Base-by-base conservation (phyloP, 805 yeast species). In the Wickerhamiella azyma region DNA sequence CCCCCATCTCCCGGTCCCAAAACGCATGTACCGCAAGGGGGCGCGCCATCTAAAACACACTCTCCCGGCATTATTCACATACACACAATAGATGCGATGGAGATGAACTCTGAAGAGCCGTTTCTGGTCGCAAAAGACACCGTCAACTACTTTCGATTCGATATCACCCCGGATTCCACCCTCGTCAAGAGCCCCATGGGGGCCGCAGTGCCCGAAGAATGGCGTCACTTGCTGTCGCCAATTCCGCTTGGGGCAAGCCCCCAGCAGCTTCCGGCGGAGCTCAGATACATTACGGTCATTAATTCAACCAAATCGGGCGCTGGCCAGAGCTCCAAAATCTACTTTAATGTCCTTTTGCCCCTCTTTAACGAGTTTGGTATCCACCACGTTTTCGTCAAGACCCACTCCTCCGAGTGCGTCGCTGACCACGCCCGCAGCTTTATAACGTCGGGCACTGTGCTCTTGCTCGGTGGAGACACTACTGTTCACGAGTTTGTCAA, bases 381-480 rank as follows among this genome's bases (percentile, higher is more conserved):
- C 17, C 44, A 49, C 3, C 66, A 65, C 43, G 60, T 52, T 21
- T 64, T 63, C 48, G 62, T 64, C 14, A 54, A 63, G n/a, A 65
- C 69, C 1, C 49, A 53, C 4, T 46, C 58, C 10, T 47, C 59
- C 1, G 41, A 51, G n/a, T 58, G 64, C 36, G 55, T 65, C 33
- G 32, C 53, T 1, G 58, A 57, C n/a, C 58, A 59, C 42, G 67
- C 67, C 2, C 39, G 39, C 24, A 48, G 57, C 26, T 56, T 64
- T 38, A 47, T 59, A 3, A 50, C 59, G 10, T 48, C 58, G n/a
- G 56, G 67, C 19, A 72, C 81, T 0, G 63, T 81, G 9, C 58
- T 83, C 2, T 64, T 86, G 30, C 61, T 88, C 8, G 81, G 94
- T 33, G 96, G 96, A 2, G 96, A 88, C 57, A 86, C 96, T 0